Percentiles rank a stretch among this genome's conserved stretches.
Evolutionary conservation across 257 asterid genomes (phyloP).

Genomic region (Phtheirospermum japonicum): DNA sequence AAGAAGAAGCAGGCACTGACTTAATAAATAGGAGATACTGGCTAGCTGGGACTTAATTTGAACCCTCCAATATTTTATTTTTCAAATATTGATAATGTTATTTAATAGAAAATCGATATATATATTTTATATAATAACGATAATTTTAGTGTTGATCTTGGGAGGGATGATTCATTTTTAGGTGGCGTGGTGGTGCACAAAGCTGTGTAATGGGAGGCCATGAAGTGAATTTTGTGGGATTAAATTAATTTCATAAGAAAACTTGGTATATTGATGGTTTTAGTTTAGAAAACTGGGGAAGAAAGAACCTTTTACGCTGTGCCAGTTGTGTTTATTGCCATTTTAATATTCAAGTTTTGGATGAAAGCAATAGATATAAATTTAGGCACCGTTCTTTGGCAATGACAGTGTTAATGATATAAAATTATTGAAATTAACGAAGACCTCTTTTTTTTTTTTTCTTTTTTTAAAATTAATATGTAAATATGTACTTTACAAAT

Average conservation of each 20-base stretch:
- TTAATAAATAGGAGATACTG: neutral
- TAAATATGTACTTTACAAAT: neutral
- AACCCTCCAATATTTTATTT: too few relatives aligned
- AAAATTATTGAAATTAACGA: neutral
- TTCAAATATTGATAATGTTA: neutral
- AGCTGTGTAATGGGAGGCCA: constrained; percentile 18
- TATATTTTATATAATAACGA: neutral
- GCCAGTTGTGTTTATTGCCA: constrained; percentile 10
- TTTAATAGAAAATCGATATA: neutral
- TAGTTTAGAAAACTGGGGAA: neutral
- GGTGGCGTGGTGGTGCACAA: neutral
- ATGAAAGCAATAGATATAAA: too few relatives aligned
- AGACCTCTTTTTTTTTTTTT: too few relatives aligned
- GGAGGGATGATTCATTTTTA: neutral
- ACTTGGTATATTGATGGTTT: neutral
- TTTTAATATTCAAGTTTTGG: neutral
- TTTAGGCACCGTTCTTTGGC: neutral
- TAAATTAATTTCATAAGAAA: neutral
- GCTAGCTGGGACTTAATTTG: too few relatives aligned
- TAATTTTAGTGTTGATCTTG: neutral
- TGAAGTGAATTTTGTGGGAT: constrained; percentile 11
- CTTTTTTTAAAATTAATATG: too few relatives aligned
- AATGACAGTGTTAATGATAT: neutral
- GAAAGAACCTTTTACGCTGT: neutral
- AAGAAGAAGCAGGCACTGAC: neutral